Evolutionary conservation across 2,329 filamentous ascomycete genomes (phyloP), one percentile per base, ranked within the genome.

Genomic region (Chaetomium sp.): DNA sequence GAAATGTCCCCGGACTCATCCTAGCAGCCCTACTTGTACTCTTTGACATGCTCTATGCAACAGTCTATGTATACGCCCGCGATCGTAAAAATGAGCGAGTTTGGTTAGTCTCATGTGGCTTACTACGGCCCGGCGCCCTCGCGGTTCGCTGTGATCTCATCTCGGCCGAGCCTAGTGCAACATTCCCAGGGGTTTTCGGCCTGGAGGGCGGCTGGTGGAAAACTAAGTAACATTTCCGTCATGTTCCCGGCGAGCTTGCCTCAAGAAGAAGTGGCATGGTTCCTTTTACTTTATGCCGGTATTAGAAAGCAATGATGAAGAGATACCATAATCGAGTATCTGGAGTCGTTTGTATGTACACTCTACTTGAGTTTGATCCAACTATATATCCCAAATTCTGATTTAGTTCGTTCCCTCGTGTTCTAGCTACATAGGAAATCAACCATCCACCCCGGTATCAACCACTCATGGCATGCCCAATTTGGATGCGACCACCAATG

Each of bases 141-240:
- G 45, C n/a, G 57, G n/a, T 31, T 59, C 57, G 42, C 55, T 19
- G 6, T 23, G 33, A 57, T 29, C 8, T 31, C 29, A 33, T 16
- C 57, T 50, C 4, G 29, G 57, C 57, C 57, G 57, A 59, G 45
- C n/a, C 12, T 13, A 13, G 45, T 50, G 45, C 29, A 55, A 55
- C 51, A 33, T 53, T 12, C 38, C 38, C 19, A 16, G 27, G 4
- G 27, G 25, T 10, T 31, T 45, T 21, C 12, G 54, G 1, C 19
- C 1, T 4, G 16, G 4, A 42, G 19, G 35, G 12, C 16, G 38
- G 38, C 7, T 42, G 10, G 21, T 42, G 5, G 19, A 12, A 8
- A 35, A 9, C 23, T 31, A 4, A 13, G 2, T 12, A 13, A 49
- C 49, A 60, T 54, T 60, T 49, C 58, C 58, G 58, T 9, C 23